phyloP scores from a whole-genome alignment of 2,329 filamentous ascomycete genomes.

The Cladosporium sp. region DNA sequence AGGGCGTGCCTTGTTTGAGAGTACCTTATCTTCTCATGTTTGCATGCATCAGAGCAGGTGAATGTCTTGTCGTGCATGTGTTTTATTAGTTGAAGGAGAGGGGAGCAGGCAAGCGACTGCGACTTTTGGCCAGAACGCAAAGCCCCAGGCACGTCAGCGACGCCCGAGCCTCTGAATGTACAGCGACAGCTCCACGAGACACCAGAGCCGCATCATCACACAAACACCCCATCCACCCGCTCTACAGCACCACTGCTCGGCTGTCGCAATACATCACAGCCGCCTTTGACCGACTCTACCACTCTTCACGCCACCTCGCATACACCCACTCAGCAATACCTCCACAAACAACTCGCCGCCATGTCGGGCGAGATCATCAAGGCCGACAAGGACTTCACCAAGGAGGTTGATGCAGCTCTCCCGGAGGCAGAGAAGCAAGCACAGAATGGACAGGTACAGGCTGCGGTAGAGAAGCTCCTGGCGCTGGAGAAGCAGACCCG shows the following conservation, averaged over 20 bases:
- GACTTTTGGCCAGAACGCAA: neutral
- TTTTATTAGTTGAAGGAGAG: neutral
- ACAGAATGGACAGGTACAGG: slow-evolving; percentile 63
- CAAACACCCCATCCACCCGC: neutral
- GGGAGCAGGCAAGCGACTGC: neutral
- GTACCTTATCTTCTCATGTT: too few species aligned
- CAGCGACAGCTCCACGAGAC: neutral
- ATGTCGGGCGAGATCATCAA: slow-evolving; percentile 80
- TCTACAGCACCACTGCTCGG: neutral
- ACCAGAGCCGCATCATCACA: slow-evolving; percentile 5
- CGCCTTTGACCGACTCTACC: neutral
- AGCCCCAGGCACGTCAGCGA: slow-evolving; percentile 2
- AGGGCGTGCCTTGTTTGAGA: too few species aligned
- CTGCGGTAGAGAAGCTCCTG: slow-evolving; percentile 88
- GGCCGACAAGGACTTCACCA: slow-evolving; percentile 98
- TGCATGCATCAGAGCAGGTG: too few species aligned
- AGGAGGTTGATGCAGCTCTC: slow-evolving; percentile 88
- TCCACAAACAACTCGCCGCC: slow-evolving; percentile 12
- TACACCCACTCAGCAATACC: too few species aligned
- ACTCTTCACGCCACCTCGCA: neutral
- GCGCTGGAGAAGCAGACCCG: slow-evolving; percentile 92
- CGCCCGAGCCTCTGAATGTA: neutral
- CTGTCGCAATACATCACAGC: neutral
- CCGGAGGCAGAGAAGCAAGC: slow-evolving; percentile 87
- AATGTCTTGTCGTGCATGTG: too few species aligned